Evolutionary conservation across 164 flowering plant genomes (phyloP).

Genomic region (Tetrastigma voinierianum): DNA sequence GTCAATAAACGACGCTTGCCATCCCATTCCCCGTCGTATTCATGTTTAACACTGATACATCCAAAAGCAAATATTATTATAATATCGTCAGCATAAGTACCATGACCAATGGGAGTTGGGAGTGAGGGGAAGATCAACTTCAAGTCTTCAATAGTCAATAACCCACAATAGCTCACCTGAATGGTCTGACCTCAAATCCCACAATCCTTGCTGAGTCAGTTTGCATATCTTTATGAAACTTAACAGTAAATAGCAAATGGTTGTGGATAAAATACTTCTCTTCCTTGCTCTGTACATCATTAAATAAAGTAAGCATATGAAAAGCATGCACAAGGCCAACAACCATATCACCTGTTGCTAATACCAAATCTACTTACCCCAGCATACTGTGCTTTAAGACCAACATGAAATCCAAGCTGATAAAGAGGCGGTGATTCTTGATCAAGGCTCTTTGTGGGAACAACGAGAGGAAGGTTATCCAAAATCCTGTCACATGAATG

Average conservation of each 20-base stretch:
- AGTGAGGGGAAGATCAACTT: background rate
- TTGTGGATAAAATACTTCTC: slow-evolving; percentile 85
- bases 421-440: slow-evolving; percentile 59
- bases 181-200: slow-evolving; percentile 97
- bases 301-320: slow-evolving; percentile 3
- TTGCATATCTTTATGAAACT: slow-evolving; percentile 69
- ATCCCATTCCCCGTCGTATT: slow-evolving; percentile 44
- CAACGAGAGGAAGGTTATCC: slow-evolving; percentile 92
- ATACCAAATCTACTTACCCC: slow-evolving; percentile 45
- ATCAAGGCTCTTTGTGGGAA: slow-evolving; percentile 62
- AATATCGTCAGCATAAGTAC: background rate
- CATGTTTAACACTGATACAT: slow-evolving; percentile 37
- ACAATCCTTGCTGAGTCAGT: slow-evolving; percentile 86
- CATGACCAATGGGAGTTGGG: too few relatives aligned
- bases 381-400: slow-evolving; percentile 71
- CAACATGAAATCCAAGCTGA: slow-evolving; percentile 82
- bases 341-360: background rate
- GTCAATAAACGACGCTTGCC: slow-evolving; percentile 41
- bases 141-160: background rate
- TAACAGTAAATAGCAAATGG: slow-evolving; percentile 80
- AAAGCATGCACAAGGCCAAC: background rate
- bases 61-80: slow-evolving; percentile 11
- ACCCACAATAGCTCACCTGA: slow-evolving; percentile 49
- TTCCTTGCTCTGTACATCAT: slow-evolving; percentile 63
- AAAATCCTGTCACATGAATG: slow-evolving; percentile 60